These are phyloP conservation scores for Gaeumannomyces tritici DNA, from an alignment of 2,329 filamentous ascomycete genomes.

Conservation along the genomic window DNA sequence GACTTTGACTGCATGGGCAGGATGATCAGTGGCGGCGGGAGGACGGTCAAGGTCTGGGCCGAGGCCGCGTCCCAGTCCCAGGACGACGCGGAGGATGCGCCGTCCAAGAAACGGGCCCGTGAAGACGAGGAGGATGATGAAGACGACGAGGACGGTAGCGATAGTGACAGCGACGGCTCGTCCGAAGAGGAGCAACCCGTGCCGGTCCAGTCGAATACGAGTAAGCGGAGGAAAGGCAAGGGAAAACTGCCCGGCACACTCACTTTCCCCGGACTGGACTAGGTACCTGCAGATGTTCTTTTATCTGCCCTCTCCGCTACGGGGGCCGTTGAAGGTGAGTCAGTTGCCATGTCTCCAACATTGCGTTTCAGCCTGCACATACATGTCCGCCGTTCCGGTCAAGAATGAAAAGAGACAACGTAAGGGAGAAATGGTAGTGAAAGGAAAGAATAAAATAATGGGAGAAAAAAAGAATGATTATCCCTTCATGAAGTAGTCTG, in stretches of 20 bases:
- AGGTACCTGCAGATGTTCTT: slow-evolving; percentile 4
- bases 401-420: not conserved
- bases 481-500: too few species aligned
- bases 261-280: slow-evolving; percentile 21
- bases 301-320: not conserved
- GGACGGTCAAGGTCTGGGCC: slow-evolving; percentile 84
- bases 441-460: too few species aligned
- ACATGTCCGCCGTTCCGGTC: not conserved
- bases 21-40: slow-evolving; percentile 83
- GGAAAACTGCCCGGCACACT: slow-evolving; percentile 8
- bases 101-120: slow-evolving; percentile 33
- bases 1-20: slow-evolving; percentile 78
- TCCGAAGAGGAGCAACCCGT: slow-evolving; percentile 7
- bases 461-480: not conserved
- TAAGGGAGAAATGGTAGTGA: too few species aligned
- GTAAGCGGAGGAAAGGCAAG: slow-evolving; percentile 22
- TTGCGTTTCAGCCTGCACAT: not conserved
- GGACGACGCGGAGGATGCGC: slow-evolving; percentile 36
- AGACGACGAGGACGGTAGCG: slow-evolving; percentile 34
- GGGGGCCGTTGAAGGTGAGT: not conserved
- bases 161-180: slow-evolving; percentile 7
- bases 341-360: not conserved
- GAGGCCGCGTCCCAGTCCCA: slow-evolving; percentile 41
- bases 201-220: slow-evolving; percentile 15
- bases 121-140: slow-evolving; percentile 36